Base-by-base conservation (phyloP, 345 rosid genomes). In the Mangifera indica region DNA sequence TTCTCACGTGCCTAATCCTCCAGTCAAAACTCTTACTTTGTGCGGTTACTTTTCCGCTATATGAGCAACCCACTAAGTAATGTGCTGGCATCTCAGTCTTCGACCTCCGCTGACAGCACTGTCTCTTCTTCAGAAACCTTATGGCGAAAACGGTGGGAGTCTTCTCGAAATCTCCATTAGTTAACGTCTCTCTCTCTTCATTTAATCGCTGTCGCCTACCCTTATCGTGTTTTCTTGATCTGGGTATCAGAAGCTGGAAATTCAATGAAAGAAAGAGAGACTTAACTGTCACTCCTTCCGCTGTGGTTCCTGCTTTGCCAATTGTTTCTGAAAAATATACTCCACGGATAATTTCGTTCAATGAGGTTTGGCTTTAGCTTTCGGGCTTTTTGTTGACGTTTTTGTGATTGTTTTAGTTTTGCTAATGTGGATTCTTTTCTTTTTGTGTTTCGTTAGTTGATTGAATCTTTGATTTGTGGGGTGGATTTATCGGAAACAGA, bases 401-500 rank as follows among this genome's bases (percentile, higher is more conserved):
- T 1, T 29, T 29, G 32, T 29, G 32, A 29, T 1, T 29, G 2
- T 3, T 29, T 29, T 29, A 29, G 3, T 29, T 1, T 20, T 26
- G 12, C 17, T 71, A 25, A 18, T 32, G 7, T 40, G 21, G 40
- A 17, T 10, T 10, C 26, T 22, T 75, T 55, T 25, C 25, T 2
- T 53, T 32, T 4, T 57, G 22, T 55, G 44, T 45, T 29, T 75
- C 64, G 20, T 69, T 74, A 89, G 93, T 62, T 89, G 84, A 89
- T 92, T 52, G 94, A 88, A 74, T 66, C 84, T 46, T 74, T 94
- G 83, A 87, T 91, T 69, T 70, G 81, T 63, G 76, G 89, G 66
- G 87, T 84, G 76, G 89, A 96, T 79, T 79, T 93, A 42, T 83
- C 96, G 40, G 95, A 89, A 80, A 69, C 84, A 4, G 95, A 93